Percentiles rank a stretch among this genome's conserved stretches.
These are phyloP conservation scores for Monosporascus sp. DNA, from an alignment of 2,329 filamentous ascomycete species.

Conservation along the genomic window DNA sequence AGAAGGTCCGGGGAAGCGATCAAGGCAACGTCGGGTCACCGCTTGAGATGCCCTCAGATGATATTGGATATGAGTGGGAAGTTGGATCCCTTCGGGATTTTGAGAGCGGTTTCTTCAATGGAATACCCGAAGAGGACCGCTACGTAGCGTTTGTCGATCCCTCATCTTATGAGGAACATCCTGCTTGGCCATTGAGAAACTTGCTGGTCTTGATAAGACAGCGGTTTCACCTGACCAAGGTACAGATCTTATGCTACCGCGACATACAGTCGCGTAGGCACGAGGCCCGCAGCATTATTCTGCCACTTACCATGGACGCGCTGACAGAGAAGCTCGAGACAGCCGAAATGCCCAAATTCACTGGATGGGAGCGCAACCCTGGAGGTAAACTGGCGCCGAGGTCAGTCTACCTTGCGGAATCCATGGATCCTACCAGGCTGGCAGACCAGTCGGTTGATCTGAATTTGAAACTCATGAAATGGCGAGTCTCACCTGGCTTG, in stretches of 20 bases:
- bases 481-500: conserved; percentile 85
- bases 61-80: conserved; percentile 67
- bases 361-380: conserved; percentile 87
- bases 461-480: conserved; percentile 98
- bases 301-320: conserved; percentile 56
- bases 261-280: conserved; percentile 75
- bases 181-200: conserved; percentile 91
- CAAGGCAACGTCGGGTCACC: conserved; percentile 31
- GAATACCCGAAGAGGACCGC: conserved; percentile 63
- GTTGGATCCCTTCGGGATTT: conserved; percentile 71
- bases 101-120: conserved; percentile 82
- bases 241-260: conserved; percentile 85
- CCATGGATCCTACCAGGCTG: conserved; percentile 83
- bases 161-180: conserved; percentile 80
- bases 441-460: conserved; percentile 94
- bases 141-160: conserved; percentile 88
- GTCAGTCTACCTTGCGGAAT: conserved; percentile 78
- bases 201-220: conserved; percentile 78
- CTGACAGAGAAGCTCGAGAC: conserved; percentile 35
- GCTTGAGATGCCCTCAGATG: conserved; percentile 48
- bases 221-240: conserved; percentile 68
- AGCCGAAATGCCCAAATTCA: conserved; percentile 73
- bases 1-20: conserved; percentile 52
- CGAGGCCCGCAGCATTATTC: conserved; percentile 73
- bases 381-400: conserved; percentile 72